Conservation (phyloP, 2,329 filamentous ascomycete genomes). For the Fusarium neocosmosporiellum region DNA sequence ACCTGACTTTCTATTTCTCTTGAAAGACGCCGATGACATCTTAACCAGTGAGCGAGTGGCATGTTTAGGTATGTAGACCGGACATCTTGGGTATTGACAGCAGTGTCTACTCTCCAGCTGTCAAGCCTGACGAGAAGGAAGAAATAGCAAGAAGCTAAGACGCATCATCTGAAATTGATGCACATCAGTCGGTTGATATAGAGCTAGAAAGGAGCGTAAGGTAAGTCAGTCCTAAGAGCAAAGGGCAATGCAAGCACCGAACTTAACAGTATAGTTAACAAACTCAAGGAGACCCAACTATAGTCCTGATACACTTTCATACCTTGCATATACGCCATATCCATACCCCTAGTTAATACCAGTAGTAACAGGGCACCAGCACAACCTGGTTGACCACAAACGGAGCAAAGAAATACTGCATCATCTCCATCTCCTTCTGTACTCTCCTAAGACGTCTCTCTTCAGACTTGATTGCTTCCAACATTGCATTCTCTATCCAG, state of each 20-base stretch:
- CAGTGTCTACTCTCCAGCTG: background rate
- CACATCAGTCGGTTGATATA: background rate
- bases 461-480: background rate
- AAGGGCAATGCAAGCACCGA: background rate
- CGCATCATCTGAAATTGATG: background rate
- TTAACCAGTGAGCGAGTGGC: background rate
- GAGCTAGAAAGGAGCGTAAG: background rate
- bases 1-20: background rate
- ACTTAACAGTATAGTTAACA: background rate
- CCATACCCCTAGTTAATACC: background rate
- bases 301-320: too few species aligned
- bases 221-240: background rate
- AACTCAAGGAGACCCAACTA: background rate
- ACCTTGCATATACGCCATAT: too few species aligned
- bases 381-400: background rate
- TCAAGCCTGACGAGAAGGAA: background rate
- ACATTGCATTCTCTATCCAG: background rate
- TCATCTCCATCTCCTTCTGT: background rate
- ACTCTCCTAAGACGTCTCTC: background rate
- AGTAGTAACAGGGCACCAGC: background rate
- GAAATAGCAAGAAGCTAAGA: background rate
- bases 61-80: too few species aligned
- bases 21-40: background rate
- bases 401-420: background rate
- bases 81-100: too few species aligned